A percentile compares a stretch with the other conserved stretches of the same genome.
Conservation (phyloP, 257 asterid species). For the Capsicum rhomboideum region DNA sequence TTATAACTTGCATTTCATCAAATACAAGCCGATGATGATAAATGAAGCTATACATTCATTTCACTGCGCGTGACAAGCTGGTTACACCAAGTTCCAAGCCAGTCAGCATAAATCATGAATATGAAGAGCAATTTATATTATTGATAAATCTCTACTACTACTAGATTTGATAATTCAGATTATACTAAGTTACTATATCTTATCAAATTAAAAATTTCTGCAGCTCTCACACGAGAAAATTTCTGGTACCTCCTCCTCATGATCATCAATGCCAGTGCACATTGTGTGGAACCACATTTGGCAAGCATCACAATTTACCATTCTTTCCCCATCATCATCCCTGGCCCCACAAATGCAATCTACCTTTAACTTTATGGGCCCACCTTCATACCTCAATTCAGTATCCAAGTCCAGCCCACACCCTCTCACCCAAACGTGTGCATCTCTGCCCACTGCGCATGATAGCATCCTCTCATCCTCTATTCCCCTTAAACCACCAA, state of each 20-base stretch:
- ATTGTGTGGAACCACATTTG: constrained; percentile 14
- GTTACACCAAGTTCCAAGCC: background rate
- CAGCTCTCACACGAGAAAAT: constrained; percentile 6
- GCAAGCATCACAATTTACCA: constrained; percentile 16
- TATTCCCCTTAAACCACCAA: constrained; percentile 58
- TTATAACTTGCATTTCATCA: background rate
- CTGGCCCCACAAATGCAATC: constrained; percentile 16
- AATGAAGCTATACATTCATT: background rate
- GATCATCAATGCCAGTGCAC: constrained; percentile 12
- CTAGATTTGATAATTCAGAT: background rate
- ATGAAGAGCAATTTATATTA: background rate
- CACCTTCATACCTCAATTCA: constrained; percentile 56
- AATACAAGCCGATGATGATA: background rate
- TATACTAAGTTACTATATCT: background rate
- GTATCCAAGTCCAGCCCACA: constrained; percentile 48
- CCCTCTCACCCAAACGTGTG: constrained; percentile 71
- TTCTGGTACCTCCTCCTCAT: constrained; percentile 3
- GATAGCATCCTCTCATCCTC: constrained; percentile 39
- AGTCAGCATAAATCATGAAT: background rate
- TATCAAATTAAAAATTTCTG: background rate
- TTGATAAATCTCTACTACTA: background rate
- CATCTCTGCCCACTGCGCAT: constrained; percentile 23
- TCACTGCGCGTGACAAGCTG: background rate
- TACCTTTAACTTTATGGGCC: constrained; percentile 8
- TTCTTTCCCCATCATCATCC: constrained; percentile 21